These are phyloP conservation scores for Aureobasidium lini DNA, from an alignment of 2,329 filamentous ascomycete species.

Conservation along the genomic window DNA sequence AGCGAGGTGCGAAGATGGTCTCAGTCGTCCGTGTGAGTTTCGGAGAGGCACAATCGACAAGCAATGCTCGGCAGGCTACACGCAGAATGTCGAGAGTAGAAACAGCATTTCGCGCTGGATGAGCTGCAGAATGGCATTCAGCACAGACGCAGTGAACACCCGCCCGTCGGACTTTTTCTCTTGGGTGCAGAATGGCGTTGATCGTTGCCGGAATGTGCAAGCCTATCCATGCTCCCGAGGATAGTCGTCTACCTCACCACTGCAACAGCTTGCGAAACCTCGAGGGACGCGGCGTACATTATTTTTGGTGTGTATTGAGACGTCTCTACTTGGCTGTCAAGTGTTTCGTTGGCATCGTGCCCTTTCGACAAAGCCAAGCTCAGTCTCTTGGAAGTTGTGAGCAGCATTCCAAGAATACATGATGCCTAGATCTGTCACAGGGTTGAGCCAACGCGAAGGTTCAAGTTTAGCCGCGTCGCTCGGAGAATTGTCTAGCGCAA, in stretches of 20 bases:
- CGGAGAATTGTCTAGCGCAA: background rate
- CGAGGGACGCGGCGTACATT: background rate
- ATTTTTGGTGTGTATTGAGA: background rate
- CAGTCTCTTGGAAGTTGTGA: background rate
- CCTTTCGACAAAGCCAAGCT: background rate
- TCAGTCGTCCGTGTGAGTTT: background rate
- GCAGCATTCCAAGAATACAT: conserved; percentile 1
- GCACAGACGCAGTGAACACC: background rate
- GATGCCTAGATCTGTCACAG: background rate
- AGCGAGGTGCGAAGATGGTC: conserved; percentile 8
- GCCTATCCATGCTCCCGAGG: conserved; percentile 1
- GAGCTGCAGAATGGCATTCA: background rate
- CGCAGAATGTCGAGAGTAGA: background rate
- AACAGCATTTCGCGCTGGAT: background rate
- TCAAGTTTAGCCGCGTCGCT: background rate
- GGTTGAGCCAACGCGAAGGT: background rate
- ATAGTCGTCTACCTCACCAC: conserved; percentile 11
- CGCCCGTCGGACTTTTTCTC: conserved; percentile 7
- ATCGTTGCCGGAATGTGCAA: background rate
- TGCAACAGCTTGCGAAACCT: conserved; percentile 3
- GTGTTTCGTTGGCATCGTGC: background rate
- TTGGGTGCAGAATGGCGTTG: conserved; percentile 7
- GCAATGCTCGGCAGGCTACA: conserved; percentile 3
- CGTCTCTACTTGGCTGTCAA: background rate
- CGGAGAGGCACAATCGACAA: conserved; percentile 5